These are phyloP conservation scores for Dictyostelium brefeldianum DNA, from an alignment of 78 protist species.

Conservation along the genomic window DNA sequence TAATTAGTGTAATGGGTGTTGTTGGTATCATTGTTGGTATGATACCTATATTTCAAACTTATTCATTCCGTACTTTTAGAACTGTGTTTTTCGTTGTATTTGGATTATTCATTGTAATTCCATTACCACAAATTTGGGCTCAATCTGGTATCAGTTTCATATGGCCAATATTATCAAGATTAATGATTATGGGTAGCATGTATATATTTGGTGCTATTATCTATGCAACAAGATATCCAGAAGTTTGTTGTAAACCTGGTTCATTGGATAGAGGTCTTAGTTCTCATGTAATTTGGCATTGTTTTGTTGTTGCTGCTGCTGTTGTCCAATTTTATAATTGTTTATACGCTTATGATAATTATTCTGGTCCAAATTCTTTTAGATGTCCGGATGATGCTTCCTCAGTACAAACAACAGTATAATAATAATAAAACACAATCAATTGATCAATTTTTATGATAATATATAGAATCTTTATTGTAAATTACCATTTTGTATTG, in stretches of 20 bases:
- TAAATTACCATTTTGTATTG: too few relatives aligned
- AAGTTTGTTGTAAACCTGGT: constrained; percentile 55
- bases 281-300: constrained; percentile 60
- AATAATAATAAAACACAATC: too few relatives aligned
- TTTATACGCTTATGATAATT: constrained; percentile 40
- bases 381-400: neutral
- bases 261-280: constrained; percentile 9
- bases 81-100: constrained; percentile 38
- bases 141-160: constrained; percentile 10
- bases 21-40: constrained; percentile 52
- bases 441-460: too few relatives aligned
- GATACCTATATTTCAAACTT: constrained; percentile 50
- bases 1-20: constrained; percentile 44
- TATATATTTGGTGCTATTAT: constrained; percentile 51
- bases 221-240: constrained; percentile 57
- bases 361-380: constrained; percentile 17
- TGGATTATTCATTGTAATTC: constrained; percentile 48
- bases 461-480: too few relatives aligned
- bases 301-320: constrained; percentile 49
- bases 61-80: constrained; percentile 50
- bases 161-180: constrained; percentile 36
- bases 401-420: too few relatives aligned
- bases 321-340: constrained; percentile 18
- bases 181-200: constrained; percentile 27
- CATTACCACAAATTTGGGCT: constrained; percentile 45